A percentile compares a stretch with the other conserved stretches of the same genome.
Evolutionary conservation across 2,329 filamentous ascomycete genomes (phyloP).

Genomic region (Sporothrix globosa): DNA sequence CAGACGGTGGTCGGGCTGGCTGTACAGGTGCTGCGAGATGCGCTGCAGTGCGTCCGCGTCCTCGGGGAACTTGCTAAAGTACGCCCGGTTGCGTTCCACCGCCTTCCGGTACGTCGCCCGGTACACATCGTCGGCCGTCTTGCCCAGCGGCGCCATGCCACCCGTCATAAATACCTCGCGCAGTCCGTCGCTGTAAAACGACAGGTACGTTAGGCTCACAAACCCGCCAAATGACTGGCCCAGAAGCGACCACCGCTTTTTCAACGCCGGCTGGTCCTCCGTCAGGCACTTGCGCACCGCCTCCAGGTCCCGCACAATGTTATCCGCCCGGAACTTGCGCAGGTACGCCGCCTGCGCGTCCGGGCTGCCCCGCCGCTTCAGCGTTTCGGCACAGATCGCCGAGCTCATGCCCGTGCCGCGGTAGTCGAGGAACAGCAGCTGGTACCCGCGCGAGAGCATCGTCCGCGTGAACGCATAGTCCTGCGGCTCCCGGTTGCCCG

Average conservation of each 20-base stretch:
- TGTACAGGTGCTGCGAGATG: conserved; percentile 66
- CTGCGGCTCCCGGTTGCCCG: conserved; percentile 75
- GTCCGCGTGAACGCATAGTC: conserved; percentile 70
- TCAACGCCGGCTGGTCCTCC: conserved; percentile 59
- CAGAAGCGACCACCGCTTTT: conserved; percentile 80
- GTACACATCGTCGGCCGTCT: conserved; percentile 75
- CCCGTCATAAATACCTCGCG: conserved; percentile 84
- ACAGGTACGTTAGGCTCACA: conserved; percentile 80
- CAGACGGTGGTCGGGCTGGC: conserved; percentile 57
- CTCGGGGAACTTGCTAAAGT: conserved; percentile 83
- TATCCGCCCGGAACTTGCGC: conserved; percentile 84
- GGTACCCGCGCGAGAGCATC: conserved; percentile 78
- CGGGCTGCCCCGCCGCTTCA: conserved; percentile 64
- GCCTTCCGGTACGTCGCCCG: conserved; percentile 70
- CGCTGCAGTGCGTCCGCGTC: conserved; percentile 70
- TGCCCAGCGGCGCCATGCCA: conserved; percentile 76
- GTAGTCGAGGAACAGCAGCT: conserved; percentile 85
- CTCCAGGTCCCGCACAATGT: conserved; percentile 86
- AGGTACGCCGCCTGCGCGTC: conserved; percentile 77
- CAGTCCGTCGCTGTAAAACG: conserved; percentile 74
- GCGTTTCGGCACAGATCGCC: conserved; percentile 73
- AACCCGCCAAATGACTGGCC: conserved; percentile 95
- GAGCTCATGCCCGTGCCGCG: conserved; percentile 85
- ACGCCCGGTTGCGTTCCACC: conserved; percentile 71
- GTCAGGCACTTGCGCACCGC: conserved; percentile 79